Evolutionary conservation across 257 asterid genomes (phyloP), one percentile per base, ranked within the genome.

Genomic region (Salvia rosmarinus): DNA sequence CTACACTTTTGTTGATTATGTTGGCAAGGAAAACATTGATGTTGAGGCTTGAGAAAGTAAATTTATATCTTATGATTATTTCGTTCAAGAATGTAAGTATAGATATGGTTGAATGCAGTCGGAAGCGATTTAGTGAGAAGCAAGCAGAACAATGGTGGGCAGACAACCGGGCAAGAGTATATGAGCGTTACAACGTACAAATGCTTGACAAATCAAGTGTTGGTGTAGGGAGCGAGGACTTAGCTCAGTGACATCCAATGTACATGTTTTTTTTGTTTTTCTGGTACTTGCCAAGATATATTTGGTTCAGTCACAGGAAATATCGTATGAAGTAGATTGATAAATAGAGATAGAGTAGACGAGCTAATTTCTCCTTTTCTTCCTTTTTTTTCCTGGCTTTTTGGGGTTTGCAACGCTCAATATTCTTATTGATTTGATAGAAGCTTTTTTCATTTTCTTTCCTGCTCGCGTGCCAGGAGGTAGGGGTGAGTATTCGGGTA

Each of bases 101-200:
- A 66, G 66, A 57, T 39, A 75, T 78, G 79, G 23, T 73, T 57
- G 67, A 70, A 80, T 88, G 91, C 96, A 94, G 99, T 56, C 97
- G 99, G 71, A 94, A 94, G 81, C 77, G 91, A 37, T 89, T 89
- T 73, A 89, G 91, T 39, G 96, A 89, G 83, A 87, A 89, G 82
- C 96, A 89, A 75, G 96, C 96, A 6, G 93, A 82, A 69, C 82
- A 84, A 72, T 87, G 96, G 96, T 89, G 96, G 96, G 89, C 93
- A 32, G 96, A 86, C 80, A 86, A 86, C 76, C 85, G 86, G 71
- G 84, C 82, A 60, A 82, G 89, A 84, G 91, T 88, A 57, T 84
- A 86, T 43, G 86, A 82, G 70, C 87, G 62, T 57, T 86, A 86
- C 86, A 89, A 85, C 7, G 88, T 87, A 67, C 81, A 90, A 19